Evolutionary conservation across 2,329 filamentous ascomycete genomes (phyloP).

Genomic region (Aspergillus puulaauensis): DNA sequence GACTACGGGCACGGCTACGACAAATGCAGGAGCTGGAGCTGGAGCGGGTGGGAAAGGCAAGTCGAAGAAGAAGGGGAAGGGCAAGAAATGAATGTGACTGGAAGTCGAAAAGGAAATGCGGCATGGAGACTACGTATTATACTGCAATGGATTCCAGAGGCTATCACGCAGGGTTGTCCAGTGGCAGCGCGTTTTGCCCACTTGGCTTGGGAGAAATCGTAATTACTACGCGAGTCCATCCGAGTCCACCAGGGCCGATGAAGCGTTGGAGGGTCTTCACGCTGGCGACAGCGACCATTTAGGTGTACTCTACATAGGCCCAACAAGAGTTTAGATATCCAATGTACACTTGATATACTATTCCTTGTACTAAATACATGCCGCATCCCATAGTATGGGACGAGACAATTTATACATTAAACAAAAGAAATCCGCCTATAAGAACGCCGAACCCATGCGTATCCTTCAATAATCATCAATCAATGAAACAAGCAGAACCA

Average conservation of each 20-base stretch:
- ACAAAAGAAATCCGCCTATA: constrained; percentile 18
- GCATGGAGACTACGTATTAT: neutral
- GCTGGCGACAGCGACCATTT: neutral
- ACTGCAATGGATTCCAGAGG: neutral
- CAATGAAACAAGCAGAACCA: constrained; percentile 24
- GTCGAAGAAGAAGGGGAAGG: constrained; percentile 65
- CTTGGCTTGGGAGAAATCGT: neutral
- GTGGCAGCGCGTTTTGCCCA: neutral
- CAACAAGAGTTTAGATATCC: constrained; percentile 12
- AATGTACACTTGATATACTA: constrained; percentile 24
- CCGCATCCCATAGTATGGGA: constrained; percentile 12
- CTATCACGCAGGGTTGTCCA: neutral
- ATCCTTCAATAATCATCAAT: constrained; percentile 30
- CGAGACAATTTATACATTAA: constrained; percentile 14
- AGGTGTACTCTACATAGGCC: neutral
- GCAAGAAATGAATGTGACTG: constrained; percentile 58
- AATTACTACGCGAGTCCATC: neutral
- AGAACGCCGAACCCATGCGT: constrained; percentile 38
- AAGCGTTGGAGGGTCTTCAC: neutral
- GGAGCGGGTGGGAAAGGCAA: constrained; percentile 32
- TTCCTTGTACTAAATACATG: constrained; percentile 19
- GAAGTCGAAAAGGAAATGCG: neutral
- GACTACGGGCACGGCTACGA: constrained; percentile 19
- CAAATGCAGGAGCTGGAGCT: constrained; percentile 23
- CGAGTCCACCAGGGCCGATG: neutral